Evolutionary conservation across 2,329 filamentous ascomycete genomes (phyloP).

Genomic region (Cordyceps sp.): DNA sequence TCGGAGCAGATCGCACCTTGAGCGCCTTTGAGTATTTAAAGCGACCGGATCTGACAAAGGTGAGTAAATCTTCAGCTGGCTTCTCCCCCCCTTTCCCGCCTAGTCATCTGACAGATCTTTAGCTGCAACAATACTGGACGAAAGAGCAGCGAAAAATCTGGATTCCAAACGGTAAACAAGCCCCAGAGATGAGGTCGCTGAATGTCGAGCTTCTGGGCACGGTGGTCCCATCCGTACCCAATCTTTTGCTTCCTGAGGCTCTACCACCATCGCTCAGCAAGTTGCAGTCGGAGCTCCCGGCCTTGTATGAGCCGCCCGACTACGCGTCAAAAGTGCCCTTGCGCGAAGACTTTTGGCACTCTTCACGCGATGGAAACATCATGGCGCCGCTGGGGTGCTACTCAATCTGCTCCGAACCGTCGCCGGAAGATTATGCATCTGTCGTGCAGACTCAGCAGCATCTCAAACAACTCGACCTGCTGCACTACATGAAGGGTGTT

Average conservation of each 20-base stretch:
- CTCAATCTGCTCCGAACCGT: constrained; percentile 12
- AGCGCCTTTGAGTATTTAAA: constrained; percentile 20
- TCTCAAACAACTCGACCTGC: constrained; percentile 14
- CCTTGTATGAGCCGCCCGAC: constrained; percentile 6
- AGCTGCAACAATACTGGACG: constrained; percentile 14
- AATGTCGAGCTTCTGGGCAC: background rate
- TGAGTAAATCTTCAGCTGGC: background rate
- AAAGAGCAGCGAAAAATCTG: constrained; percentile 6
- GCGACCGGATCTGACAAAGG: constrained; percentile 12
- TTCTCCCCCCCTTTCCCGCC: background rate
- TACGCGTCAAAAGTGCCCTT: constrained; percentile 9
- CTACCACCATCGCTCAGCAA: constrained; percentile 5
- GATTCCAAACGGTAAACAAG: constrained; percentile 1
- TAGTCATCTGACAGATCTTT: background rate
- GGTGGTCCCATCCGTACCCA: background rate
- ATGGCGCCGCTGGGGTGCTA: constrained; percentile 14
- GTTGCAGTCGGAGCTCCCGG: constrained; percentile 5
- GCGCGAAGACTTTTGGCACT: constrained; percentile 14
- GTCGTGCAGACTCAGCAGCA: constrained; percentile 14
- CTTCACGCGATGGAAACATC: constrained; percentile 10
- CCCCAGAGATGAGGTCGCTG: background rate
- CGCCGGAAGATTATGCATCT: constrained; percentile 11
- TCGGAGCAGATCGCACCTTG: constrained; percentile 6
- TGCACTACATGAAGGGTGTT: constrained; percentile 11
- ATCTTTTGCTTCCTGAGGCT: background rate